Base-by-base conservation (phyloP, 257 asterid species). In the Parsonsia alboflavescens region DNA sequence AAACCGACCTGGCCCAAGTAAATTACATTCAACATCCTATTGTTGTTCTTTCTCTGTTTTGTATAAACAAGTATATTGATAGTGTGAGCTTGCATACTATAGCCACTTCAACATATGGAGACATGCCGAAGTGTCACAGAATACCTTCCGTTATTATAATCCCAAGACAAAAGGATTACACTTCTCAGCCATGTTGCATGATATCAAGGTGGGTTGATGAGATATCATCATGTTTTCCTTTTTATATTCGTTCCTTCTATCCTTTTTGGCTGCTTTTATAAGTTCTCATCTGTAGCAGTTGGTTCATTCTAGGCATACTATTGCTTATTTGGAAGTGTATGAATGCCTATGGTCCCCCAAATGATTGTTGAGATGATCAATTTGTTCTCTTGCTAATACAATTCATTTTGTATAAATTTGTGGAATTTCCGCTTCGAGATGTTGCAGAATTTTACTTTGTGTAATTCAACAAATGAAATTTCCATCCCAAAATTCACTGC, bases 61-160 rank as follows among this genome's bases (percentile, higher is more conserved):
- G 48, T 21, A 64, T 2, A 17, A n/a, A 17, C 0, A 17, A 16
- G 46, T 15, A 30, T 65, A 65, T 19, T 65, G 30, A 65, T 10
- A 7, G 30, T 39, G 2, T 7, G 17, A 2, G 7, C 26, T 64
- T 64, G 53, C 26, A 15, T 49, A 15, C 73, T 45, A 70, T 91
- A 95, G 99, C 78, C 99, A 95, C 79, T 98, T 90, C 84, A 92
- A 95, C 87, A 89, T 95, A 79, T 95, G 98, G 98, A 87, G 93
- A 80, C 98, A 92, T 85, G 99, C 98, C 7, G 82, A 88, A 56
- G 99, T 95, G 77, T 89, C 93, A 53, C 89, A 90, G 81, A 89
- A 78, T 63, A 90, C 96, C 30, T 95, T 85, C 88, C 96, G 82
- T 71, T 95, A 95, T 82, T 95, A 95, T 79, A 96, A 92, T 79